Evolutionary conservation across 2,329 filamentous ascomycete genomes (phyloP), one percentile per base, ranked within the genome.

Genomic region (Monosporascus sp.): DNA sequence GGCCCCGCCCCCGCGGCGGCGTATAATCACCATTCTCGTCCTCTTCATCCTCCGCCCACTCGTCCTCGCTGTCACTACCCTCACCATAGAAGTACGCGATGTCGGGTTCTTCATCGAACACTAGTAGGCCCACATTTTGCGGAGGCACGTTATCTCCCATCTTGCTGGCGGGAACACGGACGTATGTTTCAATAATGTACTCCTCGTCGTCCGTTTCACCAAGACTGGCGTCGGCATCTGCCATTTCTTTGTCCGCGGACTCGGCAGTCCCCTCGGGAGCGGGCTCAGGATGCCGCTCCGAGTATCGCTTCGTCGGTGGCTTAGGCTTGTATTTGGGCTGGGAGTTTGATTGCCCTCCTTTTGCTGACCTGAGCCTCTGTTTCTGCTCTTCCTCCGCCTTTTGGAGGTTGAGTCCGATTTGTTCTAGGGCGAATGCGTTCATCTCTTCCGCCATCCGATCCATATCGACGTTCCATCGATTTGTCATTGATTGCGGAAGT

Each of bases 181-280:
- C 74, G 60, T 86, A 86, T 41, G 83, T 84, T 54, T 86, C 83
- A 44, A 84, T 78, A 27, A 86, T 73, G 70, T 84, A 86, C 50
- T 85, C 82, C 3, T 75, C 74, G 18, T 81, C 80, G 53, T 79
- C 77, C 18, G 72, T 73, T 25, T 72, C 71, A 51, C 68, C 74
- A 17, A 64, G 65, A 37, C 72, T 72, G 15, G 57, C 60, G 37
- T 70, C 67, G 20, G 58, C 52, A 52, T 66, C 64, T n/a, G 54
- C 53, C 58, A 59, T 65, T 17, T 67, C 60, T 20, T 58, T 56
- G 22, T 69, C 60, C 39, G 49, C 58, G 20, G 57, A 51, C 37
- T 57, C 52, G 38, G 58, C 60, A 5, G 58, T 59, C 38, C 64
- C 51, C 36, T 77, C 52, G 38, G 58, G 60, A 5, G 58, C 59